Conservation (phyloP, 139 green algal species). For the Zygnema circumcarinatum region DNA sequence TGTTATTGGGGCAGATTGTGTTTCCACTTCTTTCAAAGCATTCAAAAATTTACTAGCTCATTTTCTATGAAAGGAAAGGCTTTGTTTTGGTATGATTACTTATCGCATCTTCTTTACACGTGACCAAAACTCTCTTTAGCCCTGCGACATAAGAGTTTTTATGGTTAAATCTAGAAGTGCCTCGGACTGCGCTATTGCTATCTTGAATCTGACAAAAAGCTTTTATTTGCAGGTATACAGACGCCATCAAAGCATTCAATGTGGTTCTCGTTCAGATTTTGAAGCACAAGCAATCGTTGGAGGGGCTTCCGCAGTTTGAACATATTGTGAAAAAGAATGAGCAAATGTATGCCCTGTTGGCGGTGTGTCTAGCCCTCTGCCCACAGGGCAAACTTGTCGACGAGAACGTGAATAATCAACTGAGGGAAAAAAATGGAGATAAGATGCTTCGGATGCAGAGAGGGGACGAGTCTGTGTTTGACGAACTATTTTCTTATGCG, state of each 20-base stretch:
- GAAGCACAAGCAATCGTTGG: slow-evolving; percentile 59
- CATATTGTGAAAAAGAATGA: slow-evolving; percentile 98
- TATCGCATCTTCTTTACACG: too few relatives aligned
- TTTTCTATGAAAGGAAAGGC: too few relatives aligned
- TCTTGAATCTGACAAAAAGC: too few relatives aligned
- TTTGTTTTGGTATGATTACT: too few relatives aligned
- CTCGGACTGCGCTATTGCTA: too few relatives aligned
- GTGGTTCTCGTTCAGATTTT: slow-evolving; percentile 84
- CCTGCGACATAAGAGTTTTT: too few relatives aligned
- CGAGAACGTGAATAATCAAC: slow-evolving; percentile 64
- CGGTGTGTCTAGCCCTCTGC: slow-evolving; percentile 81
- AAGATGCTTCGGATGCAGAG: slow-evolving; percentile 80
- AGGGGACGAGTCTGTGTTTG: slow-evolving; percentile 69
- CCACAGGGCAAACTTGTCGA: slow-evolving; percentile 73
- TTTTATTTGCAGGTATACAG: slow-evolving; percentile 86
- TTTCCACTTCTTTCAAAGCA: background rate
- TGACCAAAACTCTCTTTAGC: too few relatives aligned
- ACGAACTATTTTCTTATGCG: slow-evolving; percentile 93
- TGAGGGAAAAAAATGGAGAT: slow-evolving; percentile 73
- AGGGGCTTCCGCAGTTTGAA: slow-evolving; percentile 44
- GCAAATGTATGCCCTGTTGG: slow-evolving; percentile 93
- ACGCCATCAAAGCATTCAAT: slow-evolving; percentile 89
- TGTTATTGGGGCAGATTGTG: too few relatives aligned
- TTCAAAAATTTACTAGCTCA: too few relatives aligned
- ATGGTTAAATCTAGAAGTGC: too few relatives aligned